Evolutionary conservation across 768 basidiomycete genomes (phyloP).

Genomic region (Boletus coccyginus): DNA sequence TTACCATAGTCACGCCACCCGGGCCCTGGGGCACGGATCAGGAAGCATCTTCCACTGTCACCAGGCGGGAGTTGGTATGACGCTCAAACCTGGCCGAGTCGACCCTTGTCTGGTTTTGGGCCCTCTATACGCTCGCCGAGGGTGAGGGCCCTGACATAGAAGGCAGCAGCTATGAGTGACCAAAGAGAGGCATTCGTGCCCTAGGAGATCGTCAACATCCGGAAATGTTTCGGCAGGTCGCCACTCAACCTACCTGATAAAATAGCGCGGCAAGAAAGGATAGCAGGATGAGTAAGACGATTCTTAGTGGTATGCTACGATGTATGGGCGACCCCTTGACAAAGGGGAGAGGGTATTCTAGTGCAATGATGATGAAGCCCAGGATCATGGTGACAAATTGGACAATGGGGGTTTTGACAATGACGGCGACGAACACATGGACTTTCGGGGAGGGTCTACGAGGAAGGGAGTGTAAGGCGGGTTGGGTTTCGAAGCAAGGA

Average conservation of each 20-base stretch:
- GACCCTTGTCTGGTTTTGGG: slow-evolving; percentile 61
- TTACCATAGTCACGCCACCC: not conserved
- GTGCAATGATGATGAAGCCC: slow-evolving; percentile 52
- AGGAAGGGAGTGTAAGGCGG: not conserved
- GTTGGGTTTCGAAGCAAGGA: not conserved
- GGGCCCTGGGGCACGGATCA: not conserved
- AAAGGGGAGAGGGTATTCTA: slow-evolving; percentile 71
- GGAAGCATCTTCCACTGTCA: not conserved
- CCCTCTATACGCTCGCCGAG: slow-evolving; percentile 69
- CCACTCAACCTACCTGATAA: slow-evolving; percentile 64
- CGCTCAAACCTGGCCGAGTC: slow-evolving; percentile 52
- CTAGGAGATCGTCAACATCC: slow-evolving; percentile 35
- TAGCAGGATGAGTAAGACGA: slow-evolving; percentile 64
- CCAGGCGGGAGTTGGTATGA: not conserved
- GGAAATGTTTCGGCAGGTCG: not conserved
- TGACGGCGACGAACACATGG: slow-evolving; percentile 65
- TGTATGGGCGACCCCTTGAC: slow-evolving; percentile 55
- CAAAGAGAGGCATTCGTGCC: slow-evolving; percentile 83
- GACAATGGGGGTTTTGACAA: slow-evolving; percentile 75
- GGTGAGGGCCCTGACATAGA: slow-evolving; percentile 64
- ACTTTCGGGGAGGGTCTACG: slow-evolving; percentile 57
- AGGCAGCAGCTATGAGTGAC: slow-evolving; percentile 67
- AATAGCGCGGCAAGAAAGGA: slow-evolving; percentile 61
- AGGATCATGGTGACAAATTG: slow-evolving; percentile 66
- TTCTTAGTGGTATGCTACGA: slow-evolving; percentile 61